phyloP scores from a whole-genome alignment of 2,329 filamentous ascomycete species.

The Blumeria hordei region DNA sequence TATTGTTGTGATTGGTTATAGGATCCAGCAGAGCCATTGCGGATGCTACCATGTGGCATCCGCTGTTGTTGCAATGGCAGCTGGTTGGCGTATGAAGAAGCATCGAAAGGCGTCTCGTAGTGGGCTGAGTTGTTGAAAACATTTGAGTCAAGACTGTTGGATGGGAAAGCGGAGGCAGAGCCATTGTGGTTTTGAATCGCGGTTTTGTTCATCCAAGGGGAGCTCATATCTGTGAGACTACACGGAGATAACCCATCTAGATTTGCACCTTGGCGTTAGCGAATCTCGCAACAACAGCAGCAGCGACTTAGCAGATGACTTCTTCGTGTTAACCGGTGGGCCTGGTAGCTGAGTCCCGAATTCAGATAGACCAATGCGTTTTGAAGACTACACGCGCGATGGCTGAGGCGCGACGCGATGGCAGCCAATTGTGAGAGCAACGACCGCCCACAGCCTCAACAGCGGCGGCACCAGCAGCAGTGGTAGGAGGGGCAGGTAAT shows the following conservation, averaged over 20 bases:
- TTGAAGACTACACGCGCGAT: slow-evolving; percentile 10
- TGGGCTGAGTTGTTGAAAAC: slow-evolving; percentile 31
- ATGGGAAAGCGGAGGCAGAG: slow-evolving; percentile 26
- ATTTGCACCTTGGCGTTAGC: slow-evolving; percentile 11
- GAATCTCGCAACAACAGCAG: neutral
- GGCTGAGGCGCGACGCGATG: slow-evolving; percentile 12
- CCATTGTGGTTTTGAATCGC: slow-evolving; percentile 44
- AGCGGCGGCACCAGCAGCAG: slow-evolving; percentile 1
- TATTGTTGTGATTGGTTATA: slow-evolving; percentile 48
- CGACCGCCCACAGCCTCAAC: slow-evolving; percentile 7
- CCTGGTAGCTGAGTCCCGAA: slow-evolving; percentile 4
- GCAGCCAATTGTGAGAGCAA: slow-evolving; percentile 5
- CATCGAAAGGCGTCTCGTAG: slow-evolving; percentile 39
- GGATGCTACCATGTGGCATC: slow-evolving; percentile 65
- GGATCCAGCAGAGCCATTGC: slow-evolving; percentile 61
- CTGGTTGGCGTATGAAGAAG: slow-evolving; percentile 24
- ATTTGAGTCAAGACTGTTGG: slow-evolving; percentile 35
- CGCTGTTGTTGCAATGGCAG: slow-evolving; percentile 20
- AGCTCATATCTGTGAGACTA: slow-evolving; percentile 36
- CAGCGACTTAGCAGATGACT: slow-evolving; percentile 3
- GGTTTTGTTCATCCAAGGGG: slow-evolving; percentile 44
- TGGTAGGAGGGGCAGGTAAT: neutral
- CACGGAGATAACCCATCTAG: slow-evolving; percentile 16
- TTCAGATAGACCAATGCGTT: slow-evolving; percentile 10
- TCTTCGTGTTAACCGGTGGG: slow-evolving; percentile 5